phyloP scores from a whole-genome alignment of 2,329 filamentous ascomycete species.

The Botryotinia calthae region DNA sequence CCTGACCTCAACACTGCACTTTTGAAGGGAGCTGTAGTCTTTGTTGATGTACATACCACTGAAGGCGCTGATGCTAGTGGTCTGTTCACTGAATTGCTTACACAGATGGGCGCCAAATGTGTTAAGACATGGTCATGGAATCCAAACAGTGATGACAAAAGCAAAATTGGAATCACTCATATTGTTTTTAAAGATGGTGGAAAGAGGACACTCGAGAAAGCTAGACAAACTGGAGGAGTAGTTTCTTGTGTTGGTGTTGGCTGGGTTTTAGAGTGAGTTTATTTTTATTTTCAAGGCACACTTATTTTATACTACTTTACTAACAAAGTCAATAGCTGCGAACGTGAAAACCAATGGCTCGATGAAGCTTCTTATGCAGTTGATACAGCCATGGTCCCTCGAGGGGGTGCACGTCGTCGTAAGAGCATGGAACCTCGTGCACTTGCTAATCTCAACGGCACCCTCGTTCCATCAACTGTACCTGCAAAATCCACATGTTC shows the following conservation, averaged over 20 bases:
- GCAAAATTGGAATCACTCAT: slow-evolving; percentile 75
- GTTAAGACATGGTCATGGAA: slow-evolving; percentile 76
- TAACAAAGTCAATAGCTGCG: slow-evolving; percentile 53
- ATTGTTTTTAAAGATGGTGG: slow-evolving; percentile 88
- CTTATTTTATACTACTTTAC: slow-evolving; percentile 36
- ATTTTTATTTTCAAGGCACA: slow-evolving; percentile 39
- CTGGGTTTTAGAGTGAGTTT: slow-evolving; percentile 84
- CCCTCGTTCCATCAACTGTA: slow-evolving; percentile 47
- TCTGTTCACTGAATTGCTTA: slow-evolving; percentile 77
- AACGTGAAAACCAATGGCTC: slow-evolving; percentile 73
- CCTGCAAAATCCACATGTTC: slow-evolving; percentile 33
- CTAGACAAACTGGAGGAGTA: slow-evolving; percentile 66
- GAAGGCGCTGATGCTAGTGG: slow-evolving; percentile 77
- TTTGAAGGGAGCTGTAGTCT: slow-evolving; percentile 71
- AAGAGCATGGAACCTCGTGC: slow-evolving; percentile 80
- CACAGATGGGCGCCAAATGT: slow-evolving; percentile 77
- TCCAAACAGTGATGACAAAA: slow-evolving; percentile 37
- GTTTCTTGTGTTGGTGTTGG: slow-evolving; percentile 84
- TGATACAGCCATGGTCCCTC: slow-evolving; percentile 64
- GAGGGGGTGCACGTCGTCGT: slow-evolving; percentile 67
- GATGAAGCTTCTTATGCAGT: slow-evolving; percentile 69
- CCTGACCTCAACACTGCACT: slow-evolving; percentile 52
- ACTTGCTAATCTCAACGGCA: slow-evolving; percentile 66
- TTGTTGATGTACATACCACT: slow-evolving; percentile 78
- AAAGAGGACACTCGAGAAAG: slow-evolving; percentile 76